Evolutionary conservation across 2,329 filamentous ascomycete species (phyloP).

Genomic region (Xylogone sp.): DNA sequence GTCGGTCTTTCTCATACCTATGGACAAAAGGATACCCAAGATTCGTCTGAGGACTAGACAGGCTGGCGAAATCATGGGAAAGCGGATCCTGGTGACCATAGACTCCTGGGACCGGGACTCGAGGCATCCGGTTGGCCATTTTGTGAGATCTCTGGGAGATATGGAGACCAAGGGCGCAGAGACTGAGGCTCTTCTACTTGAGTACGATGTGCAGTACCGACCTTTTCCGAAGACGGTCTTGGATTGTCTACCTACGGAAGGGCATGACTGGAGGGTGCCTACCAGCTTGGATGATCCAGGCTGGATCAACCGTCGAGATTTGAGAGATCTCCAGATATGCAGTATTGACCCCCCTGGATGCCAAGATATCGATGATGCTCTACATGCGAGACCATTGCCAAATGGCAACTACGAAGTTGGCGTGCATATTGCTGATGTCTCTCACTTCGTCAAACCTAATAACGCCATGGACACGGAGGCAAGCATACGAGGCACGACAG

Average conservation of each 20-base stretch:
- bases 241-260: slow-evolving; percentile 86
- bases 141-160: slow-evolving; percentile 88
- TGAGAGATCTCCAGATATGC: slow-evolving; percentile 84
- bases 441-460: slow-evolving; percentile 94
- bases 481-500: slow-evolving; percentile 88
- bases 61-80: slow-evolving; percentile 81
- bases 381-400: slow-evolving; percentile 78
- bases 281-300: slow-evolving; percentile 74
- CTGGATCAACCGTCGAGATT: slow-evolving; percentile 81
- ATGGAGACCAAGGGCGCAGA: slow-evolving; percentile 96
- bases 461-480: slow-evolving; percentile 97
- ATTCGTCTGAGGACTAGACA: slow-evolving; percentile 90
- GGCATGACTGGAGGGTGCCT: slow-evolving; percentile 92
- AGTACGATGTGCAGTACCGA: slow-evolving; percentile 96
- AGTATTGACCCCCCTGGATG: slow-evolving; percentile 96
- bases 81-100: slow-evolving; percentile 88
- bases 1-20: slow-evolving; percentile 90
- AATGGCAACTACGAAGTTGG: slow-evolving; percentile 96
- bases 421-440: slow-evolving; percentile 99
- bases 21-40: slow-evolving; percentile 98
- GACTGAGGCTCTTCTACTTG: slow-evolving; percentile 88
- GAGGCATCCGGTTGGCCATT: slow-evolving; percentile 87
- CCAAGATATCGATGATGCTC: slow-evolving; percentile 96
- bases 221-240: slow-evolving; percentile 95
- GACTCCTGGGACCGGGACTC: slow-evolving; percentile 95